Conservation (phyloP, 129 eudicot species). For the Chrysanthemum makinoi region DNA sequence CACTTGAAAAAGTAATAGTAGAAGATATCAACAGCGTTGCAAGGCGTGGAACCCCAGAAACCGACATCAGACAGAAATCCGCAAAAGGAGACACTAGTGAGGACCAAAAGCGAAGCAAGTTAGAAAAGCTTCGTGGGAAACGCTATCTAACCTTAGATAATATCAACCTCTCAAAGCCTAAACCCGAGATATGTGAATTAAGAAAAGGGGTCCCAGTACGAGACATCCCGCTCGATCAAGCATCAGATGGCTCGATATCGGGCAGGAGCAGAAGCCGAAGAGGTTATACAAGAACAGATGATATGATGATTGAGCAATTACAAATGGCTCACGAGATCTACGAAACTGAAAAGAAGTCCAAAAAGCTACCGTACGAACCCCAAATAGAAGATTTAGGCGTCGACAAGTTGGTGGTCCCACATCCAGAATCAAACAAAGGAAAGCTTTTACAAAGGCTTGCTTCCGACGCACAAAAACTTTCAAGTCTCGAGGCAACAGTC, state of each 20-base stretch:
- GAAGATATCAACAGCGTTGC: slow-evolving; percentile 44
- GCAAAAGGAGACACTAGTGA: slow-evolving; percentile 32
- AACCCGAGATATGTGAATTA: slow-evolving; percentile 44
- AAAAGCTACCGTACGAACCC: slow-evolving; percentile 44
- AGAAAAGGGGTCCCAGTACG: slow-evolving; percentile 55
- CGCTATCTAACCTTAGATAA: slow-evolving; percentile 34
- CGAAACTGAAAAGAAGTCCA: slow-evolving; percentile 35
- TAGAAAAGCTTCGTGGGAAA: slow-evolving; percentile 32
- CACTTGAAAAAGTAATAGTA: slow-evolving; percentile 53
- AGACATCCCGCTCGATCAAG: slow-evolving; percentile 84
- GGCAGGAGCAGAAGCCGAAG: slow-evolving; percentile 63
- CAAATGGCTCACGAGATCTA: slow-evolving; percentile 50
- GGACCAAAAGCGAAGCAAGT: slow-evolving; percentile 22
- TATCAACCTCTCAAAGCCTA: slow-evolving; percentile 41
- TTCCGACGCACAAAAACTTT: slow-evolving; percentile 67
- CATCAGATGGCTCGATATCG: slow-evolving; percentile 36
- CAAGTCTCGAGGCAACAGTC: slow-evolving; percentile 51
- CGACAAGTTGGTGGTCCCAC: slow-evolving; percentile 40
- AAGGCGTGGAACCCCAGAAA: slow-evolving; percentile 30
- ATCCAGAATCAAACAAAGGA: slow-evolving; percentile 36
- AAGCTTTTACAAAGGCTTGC: slow-evolving; percentile 61
- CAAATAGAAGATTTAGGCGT: slow-evolving; percentile 74
- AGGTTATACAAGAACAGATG: slow-evolving; percentile 44
- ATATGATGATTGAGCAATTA: slow-evolving; percentile 72
- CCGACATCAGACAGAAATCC: slow-evolving; percentile 29